These are phyloP conservation scores for Saccharomycopsis guyanensis DNA, from an alignment of 805 yeast species.

Conservation along the genomic window DNA sequence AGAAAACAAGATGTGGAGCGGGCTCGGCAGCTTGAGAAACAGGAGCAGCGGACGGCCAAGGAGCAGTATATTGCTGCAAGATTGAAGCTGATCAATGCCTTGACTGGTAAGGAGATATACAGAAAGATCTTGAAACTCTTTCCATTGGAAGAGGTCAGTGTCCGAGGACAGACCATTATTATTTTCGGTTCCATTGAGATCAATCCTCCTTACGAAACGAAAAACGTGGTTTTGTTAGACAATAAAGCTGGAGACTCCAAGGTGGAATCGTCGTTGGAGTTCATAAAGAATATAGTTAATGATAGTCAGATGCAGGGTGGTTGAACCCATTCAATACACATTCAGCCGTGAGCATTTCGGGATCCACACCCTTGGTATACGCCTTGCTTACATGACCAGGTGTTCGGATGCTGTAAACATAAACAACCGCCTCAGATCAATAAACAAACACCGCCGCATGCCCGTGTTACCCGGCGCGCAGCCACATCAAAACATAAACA, in stretches of 20 bases:
- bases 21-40: conserved; percentile 11
- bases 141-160: conserved; percentile 18
- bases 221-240: conserved; percentile 2
- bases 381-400: no score
- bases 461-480: no score
- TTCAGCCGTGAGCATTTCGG: no score
- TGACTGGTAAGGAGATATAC: conserved; percentile 16
- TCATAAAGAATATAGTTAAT: conserved; percentile 14
- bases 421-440: no score
- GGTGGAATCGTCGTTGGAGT: conserved; percentile 14
- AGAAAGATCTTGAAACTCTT: conserved; percentile 16
- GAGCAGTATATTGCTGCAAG: conserved; percentile 8
- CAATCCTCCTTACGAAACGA: conserved; percentile 8
- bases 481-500: no score
- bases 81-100: conserved; percentile 6
- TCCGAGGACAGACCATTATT: conserved; percentile 2
- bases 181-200: conserved; percentile 7
- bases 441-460: no score
- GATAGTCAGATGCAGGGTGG: background rate
- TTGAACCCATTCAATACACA: no score
- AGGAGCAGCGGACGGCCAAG: conserved; percentile 6
- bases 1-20: conserved; percentile 8
- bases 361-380: no score
- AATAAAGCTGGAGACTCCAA: conserved; percentile 2
- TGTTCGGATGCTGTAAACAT: no score